These are phyloP conservation scores for Herpomyces periplanetae DNA, from an alignment of 2,329 filamentous ascomycete genomes.

Conservation along the genomic window DNA sequence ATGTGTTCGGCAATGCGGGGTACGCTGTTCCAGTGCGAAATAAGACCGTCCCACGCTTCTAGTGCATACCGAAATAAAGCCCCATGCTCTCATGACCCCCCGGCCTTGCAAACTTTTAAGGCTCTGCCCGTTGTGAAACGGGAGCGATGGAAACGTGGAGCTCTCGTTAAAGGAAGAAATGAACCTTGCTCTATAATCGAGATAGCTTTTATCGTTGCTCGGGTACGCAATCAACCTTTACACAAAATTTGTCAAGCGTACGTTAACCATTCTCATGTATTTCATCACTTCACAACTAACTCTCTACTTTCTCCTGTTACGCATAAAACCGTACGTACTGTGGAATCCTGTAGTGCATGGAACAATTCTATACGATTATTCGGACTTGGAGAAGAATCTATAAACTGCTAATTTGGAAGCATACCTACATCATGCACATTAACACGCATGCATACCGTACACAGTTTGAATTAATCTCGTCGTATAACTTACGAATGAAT, in stretches of 20 bases:
- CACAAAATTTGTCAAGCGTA: constrained; percentile 48
- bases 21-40: constrained; percentile 23
- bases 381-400: constrained; percentile 20
- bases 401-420: too few relatives aligned
- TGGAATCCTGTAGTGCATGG: constrained; percentile 17
- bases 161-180: constrained; percentile 76
- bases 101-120: constrained; percentile 32
- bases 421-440: too few relatives aligned
- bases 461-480: too few relatives aligned
- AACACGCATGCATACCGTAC: too few relatives aligned
- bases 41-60: constrained; percentile 44
- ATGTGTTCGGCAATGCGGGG: not conserved
- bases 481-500: too few relatives aligned
- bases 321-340: constrained; percentile 3
- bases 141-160: constrained; percentile 58
- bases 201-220: constrained; percentile 58
- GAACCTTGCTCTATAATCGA: constrained; percentile 57
- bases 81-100: constrained; percentile 14
- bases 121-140: constrained; percentile 85
- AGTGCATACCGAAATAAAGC: not conserved
- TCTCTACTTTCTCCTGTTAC: too few relatives aligned
- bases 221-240: constrained; percentile 35
- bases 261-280: constrained; percentile 6
- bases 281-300: constrained; percentile 1
- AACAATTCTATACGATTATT: constrained; percentile 44